Conservation (phyloP, 257 asterid genomes). For the Jaltomata sinuosa region DNA sequence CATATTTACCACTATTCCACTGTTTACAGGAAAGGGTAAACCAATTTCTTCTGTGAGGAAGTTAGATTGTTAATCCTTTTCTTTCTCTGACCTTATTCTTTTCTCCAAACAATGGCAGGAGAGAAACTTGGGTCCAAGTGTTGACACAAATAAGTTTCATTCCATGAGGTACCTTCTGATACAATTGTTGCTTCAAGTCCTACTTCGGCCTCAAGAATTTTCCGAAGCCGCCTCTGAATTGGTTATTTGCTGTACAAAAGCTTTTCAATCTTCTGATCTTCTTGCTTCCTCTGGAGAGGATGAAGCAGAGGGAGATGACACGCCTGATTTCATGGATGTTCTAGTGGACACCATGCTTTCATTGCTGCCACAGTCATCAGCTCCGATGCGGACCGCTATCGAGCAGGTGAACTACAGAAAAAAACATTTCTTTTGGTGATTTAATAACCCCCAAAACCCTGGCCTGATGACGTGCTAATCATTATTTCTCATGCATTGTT, state of each 20-base stretch:
- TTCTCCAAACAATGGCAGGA: constrained; percentile 40
- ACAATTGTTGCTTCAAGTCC: constrained; percentile 86
- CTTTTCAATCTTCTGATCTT: constrained; percentile 57
- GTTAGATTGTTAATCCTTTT: not conserved
- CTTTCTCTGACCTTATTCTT: not conserved
- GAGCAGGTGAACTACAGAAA: constrained; percentile 56
- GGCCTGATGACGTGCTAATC: not conserved
- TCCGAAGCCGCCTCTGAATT: constrained; percentile 85
- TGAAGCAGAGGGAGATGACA: constrained; percentile 52
- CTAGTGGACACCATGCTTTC: constrained; percentile 96
- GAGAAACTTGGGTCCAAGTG: constrained; percentile 45
- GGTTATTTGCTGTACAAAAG: constrained; percentile 76
- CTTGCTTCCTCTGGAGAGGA: constrained; percentile 67
- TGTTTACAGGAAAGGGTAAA: not conserved
- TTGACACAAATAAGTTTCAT: constrained; percentile 51
- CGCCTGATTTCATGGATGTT: constrained; percentile 78
- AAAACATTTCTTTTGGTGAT: not conserved
- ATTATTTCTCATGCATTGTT: not conserved
- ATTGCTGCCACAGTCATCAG: constrained; percentile 81
- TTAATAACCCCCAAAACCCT: not conserved
- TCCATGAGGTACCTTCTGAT: constrained; percentile 77
- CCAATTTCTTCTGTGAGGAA: not conserved
- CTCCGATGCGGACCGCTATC: constrained; percentile 82
- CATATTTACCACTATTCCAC: not conserved
- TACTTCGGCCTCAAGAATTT: constrained; percentile 83